A percentile compares a stretch with the other conserved stretches of the same genome.
Conservation (phyloP, 768 basidiomycete species). For the Dictyophora rubrovolvata region DNA sequence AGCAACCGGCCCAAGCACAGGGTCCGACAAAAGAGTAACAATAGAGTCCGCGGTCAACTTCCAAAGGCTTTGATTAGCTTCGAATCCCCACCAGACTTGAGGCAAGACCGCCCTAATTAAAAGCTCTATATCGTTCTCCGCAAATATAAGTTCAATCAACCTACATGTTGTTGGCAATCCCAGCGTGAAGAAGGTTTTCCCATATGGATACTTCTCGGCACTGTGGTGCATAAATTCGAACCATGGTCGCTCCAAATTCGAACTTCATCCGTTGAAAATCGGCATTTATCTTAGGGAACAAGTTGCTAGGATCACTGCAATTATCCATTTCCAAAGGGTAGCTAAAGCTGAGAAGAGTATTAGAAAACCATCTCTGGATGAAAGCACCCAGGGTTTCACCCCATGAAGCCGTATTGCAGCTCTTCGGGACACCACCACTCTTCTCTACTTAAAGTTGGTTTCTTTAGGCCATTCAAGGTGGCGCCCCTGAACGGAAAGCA, state of each 20-base stretch:
- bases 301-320: constrained; percentile 11
- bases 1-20: constrained; percentile 3
- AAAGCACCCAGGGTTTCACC: neutral
- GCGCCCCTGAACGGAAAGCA: constrained; percentile 9
- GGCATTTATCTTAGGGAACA: constrained; percentile 1
- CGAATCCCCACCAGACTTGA: constrained; percentile 12
- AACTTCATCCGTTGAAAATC: constrained; percentile 13
- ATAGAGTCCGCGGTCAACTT: constrained; percentile 3
- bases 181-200: constrained; percentile 11
- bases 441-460: neutral
- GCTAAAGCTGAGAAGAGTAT: constrained; percentile 2
- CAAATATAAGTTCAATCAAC: neutral
- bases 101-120: constrained; percentile 7
- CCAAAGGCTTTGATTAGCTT: constrained; percentile 10
- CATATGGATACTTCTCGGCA: constrained; percentile 11
- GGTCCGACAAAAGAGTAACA: constrained; percentile 8
- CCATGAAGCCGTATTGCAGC: constrained; percentile 9
- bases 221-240: constrained; percentile 13
- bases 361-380: neutral
- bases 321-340: constrained; percentile 9
- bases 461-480: neutral
- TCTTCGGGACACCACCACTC: constrained; percentile 7
- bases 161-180: constrained; percentile 10
- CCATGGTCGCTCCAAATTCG: constrained; percentile 14
- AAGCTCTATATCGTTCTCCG: neutral